Percentiles rank a stretch among this genome's conserved stretches.
These are phyloP conservation scores for Calonectria pseudoreteaudii DNA, from an alignment of 2,329 filamentous ascomycete species.

Conservation along the genomic window DNA sequence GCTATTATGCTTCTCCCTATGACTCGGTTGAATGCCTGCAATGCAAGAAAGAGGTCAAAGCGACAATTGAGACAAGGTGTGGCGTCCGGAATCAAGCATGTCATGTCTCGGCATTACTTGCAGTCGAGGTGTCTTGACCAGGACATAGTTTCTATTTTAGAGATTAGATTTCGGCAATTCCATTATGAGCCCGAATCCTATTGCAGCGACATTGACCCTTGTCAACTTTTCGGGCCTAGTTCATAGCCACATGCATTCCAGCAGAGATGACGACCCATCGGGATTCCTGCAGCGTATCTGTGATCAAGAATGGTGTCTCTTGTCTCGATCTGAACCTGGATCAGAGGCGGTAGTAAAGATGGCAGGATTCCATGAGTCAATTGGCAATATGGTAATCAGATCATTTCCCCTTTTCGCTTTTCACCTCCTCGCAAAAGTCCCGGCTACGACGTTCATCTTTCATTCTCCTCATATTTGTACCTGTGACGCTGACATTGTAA, in stretches of 20 bases:
- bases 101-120: slow-evolving; percentile 5
- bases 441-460: too few species aligned
- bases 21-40: neutral
- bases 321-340: neutral
- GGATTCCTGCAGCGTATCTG: neutral
- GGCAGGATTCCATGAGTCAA: neutral
- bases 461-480: neutral
- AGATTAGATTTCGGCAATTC: neutral
- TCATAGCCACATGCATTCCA: neutral
- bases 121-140: neutral
- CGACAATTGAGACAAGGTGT: neutral
- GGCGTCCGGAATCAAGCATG: neutral
- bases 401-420: neutral
- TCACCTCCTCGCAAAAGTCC: neutral
- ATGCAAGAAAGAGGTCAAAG: neutral
- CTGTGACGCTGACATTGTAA: neutral
- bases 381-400: neutral
- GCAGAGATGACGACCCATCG: neutral
- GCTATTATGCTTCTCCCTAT: neutral
- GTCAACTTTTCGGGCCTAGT: neutral
- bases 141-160: neutral
- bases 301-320: neutral
- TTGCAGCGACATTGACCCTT: neutral
- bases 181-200: neutral
- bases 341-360: neutral